Evolutionary conservation across 495 filamentous ascomycete genomes (phyloP).

Genomic region (Elaphomyces granulatus): DNA sequence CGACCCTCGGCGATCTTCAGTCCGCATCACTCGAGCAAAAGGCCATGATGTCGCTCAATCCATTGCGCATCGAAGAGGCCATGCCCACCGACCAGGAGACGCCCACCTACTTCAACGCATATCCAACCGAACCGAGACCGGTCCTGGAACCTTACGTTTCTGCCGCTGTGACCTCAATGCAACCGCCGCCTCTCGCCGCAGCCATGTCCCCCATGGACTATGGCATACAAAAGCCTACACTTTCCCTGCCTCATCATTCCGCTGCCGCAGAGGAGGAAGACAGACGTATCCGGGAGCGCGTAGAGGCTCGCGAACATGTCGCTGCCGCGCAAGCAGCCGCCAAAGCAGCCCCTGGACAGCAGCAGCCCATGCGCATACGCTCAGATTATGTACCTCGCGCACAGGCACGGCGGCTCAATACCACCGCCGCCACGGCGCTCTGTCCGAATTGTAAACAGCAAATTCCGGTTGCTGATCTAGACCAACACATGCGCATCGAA

Average conservation of each 20-base stretch:
- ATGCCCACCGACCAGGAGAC: conserved; percentile 68
- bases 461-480: conserved; percentile 73
- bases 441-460: conserved; percentile 93
- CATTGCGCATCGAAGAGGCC: conserved; percentile 85
- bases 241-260: conserved; percentile 2
- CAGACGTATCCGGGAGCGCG: conserved; percentile 49
- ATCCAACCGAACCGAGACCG: conserved; percentile 18
- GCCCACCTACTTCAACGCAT: conserved; percentile 41
- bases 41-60: conserved; percentile 71
- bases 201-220: conserved; percentile 24
- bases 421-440: conserved; percentile 51
- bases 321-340: conserved; percentile 68
- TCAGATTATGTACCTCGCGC: conserved; percentile 84
- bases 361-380: conserved; percentile 72
- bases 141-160: conserved; percentile 20
- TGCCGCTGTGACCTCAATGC: conserved; percentile 15
- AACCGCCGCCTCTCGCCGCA: conserved; percentile 25
- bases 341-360: conserved; percentile 43
- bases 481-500: conserved; percentile 92
- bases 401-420: conserved; percentile 47
- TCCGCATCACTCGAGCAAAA: conserved; percentile 91
- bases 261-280: conserved; percentile 48
- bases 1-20: conserved; percentile 77
- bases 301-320: conserved; percentile 53
- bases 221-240: conserved; percentile 17